Base-by-base conservation (phyloP, 1,284 basidiomycete genomes). In the Cystobasidium slooffiae region DNA sequence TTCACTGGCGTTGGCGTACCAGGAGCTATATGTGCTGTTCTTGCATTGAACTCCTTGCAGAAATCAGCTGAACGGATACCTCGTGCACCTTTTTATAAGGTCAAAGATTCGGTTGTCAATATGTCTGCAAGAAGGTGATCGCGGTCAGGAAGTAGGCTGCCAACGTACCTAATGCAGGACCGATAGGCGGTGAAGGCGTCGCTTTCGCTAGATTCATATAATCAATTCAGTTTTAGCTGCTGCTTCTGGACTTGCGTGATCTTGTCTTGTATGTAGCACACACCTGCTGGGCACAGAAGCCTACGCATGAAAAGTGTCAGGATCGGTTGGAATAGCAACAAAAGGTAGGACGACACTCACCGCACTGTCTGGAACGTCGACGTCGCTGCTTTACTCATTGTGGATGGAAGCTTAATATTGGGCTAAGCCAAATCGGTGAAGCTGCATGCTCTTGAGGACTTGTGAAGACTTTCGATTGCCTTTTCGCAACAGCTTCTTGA, bases 1-100 rank as follows among this genome's bases (percentile, higher is more conserved):
- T 91, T 85, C 16, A 94, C 95, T 10, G 96, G 96, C 51, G 89
- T 89, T 1, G 97, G 96, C 16, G 92, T 87, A 52, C 93, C 93
- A 20, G 91, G 89, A 79, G 91, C 89, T 73, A 97, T 87, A 82
- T 94, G 91, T 22, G 92, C 91, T 51, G 94, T 97, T 76, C 88
- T 89, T 72, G 92, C 94, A 66, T 78, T 79, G 68, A 77, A 97
- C 82, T 96, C 94, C 83, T 98, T 99, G 86, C 94, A 97, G 82
- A 99, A 99, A 85, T 99, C 97, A 90, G 99, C 99, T 20, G 95
- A 96, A 85, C 98, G 98, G 78, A 99, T 94, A 80, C 97, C 97
- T 81, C 94, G 90, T 77, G 97, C 95, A 86, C 97, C 97, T 66
- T 47, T 44, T 67, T 98, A 16, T 37, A 7, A n/a, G 20, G 37